Evolutionary conservation across 2,329 filamentous ascomycete species (phyloP), one percentile per base, ranked within the genome.

Genomic region (Furcasterigmium sp.): DNA sequence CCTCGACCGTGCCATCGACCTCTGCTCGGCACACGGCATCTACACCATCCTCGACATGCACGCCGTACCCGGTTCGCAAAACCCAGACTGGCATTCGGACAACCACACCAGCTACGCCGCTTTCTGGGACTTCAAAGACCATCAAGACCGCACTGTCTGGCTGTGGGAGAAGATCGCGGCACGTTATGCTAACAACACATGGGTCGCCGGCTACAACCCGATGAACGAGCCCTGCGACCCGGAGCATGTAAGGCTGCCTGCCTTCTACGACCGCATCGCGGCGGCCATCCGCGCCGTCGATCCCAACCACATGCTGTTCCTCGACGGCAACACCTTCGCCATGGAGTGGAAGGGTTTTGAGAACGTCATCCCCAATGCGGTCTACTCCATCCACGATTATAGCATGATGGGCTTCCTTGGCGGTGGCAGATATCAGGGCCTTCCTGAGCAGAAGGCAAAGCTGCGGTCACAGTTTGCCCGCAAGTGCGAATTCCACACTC

Each of bases 341-440:
- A 68, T 67, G 46, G 63, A 71, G 42, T 63, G 55, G 48, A 61
- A 55, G 40, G 52, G 51, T 40, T 63, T 62, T 41, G 55, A 63
- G 5, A 54, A 65, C 4, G 56, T 65, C 0, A 56, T 76, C 0
- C 70, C 71, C 0, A 74, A 74, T 46, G 58, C 64, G 2, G 75
- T 75, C 1, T 78, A 78, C 51, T 63, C 69, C 5, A 62, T 74
- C 32, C 75, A 79, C 50, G 75, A 79, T 49, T 79, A 79, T 50
- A 65, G 65, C 30, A 55, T 62, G 47, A 69, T 72, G 53, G 76
- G 75, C 0, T 78, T 79, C 46, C 75, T 62, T 0, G 42, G 42
- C 2, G 3, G 49, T 0, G 65, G 69, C 35, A 58, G 55, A 3
- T 78, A 69, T 41, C 61, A 59, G 0, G 25, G 68, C 5, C 67